phyloP scores from a whole-genome alignment of 225 moss, liverwort and hornwort genomes.

The Bryoerythrophyllum caledonicum region DNA sequence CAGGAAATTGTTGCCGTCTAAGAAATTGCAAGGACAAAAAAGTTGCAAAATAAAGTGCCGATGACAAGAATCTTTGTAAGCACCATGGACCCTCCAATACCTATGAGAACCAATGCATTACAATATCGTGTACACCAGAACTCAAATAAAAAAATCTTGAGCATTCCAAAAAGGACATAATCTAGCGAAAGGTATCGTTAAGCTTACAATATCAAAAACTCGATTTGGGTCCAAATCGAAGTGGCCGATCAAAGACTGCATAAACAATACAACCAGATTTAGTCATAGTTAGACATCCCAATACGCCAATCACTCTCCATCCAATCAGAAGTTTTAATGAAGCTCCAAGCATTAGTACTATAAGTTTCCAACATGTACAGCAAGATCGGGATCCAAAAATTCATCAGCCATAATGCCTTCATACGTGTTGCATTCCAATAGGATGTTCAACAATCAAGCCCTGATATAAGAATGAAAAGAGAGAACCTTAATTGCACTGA shows the following conservation, averaged over 20 bases:
- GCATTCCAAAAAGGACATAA: not conserved
- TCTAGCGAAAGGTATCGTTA: conserved; percentile 16
- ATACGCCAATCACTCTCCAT: not conserved
- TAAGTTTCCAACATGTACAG: no score
- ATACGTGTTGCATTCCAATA: conserved; percentile 13
- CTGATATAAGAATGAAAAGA: conserved; percentile 6
- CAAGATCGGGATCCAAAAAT: no score
- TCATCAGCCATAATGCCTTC: conserved; percentile 4
- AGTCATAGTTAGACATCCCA: conserved; percentile 9
- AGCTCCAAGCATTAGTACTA: no score
- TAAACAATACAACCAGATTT: conserved; percentile 25
- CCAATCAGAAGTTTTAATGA: conserved; percentile 7
- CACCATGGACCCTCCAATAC: conserved; percentile 12
- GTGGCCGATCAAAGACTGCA: conserved; percentile 97
- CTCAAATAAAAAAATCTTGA: not conserved
- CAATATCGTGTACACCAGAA: conserved; percentile 13
- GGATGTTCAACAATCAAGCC: not conserved
- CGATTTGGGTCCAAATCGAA: conserved; percentile 98
- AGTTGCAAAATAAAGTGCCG: not conserved
- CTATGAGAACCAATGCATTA: conserved; percentile 7
- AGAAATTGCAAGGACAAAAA: conserved; percentile 18
- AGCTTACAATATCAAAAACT: conserved; percentile 98
- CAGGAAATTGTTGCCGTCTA: not conserved
- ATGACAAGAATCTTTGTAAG: no score
- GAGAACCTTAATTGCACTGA: conserved; percentile 92